These are phyloP conservation scores for Sphagnurus paluster DNA, from an alignment of 1,284 basidiomycete species.

Conservation along the genomic window DNA sequence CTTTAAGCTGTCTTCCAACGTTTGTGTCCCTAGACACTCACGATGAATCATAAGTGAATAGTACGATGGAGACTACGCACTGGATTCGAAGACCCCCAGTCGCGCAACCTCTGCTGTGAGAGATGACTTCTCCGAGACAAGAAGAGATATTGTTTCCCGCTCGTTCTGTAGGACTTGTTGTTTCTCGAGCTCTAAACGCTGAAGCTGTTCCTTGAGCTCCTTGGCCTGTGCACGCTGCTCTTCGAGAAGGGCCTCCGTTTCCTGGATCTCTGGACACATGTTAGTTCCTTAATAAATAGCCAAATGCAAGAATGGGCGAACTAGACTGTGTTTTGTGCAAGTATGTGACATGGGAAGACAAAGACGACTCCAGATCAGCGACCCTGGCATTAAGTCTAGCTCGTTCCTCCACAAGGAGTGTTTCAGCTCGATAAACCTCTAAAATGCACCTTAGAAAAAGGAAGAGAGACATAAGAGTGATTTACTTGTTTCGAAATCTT, in stretches of 20 bases:
- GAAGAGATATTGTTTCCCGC: slow-evolving; percentile 61
- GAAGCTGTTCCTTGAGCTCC: slow-evolving; percentile 34
- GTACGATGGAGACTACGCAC: slow-evolving; percentile 36
- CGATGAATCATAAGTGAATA: slow-evolving; percentile 3
- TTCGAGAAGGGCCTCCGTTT: slow-evolving; percentile 28
- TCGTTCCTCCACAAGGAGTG: slow-evolving; percentile 9
- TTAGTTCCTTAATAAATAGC: not conserved
- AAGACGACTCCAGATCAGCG: slow-evolving; percentile 5
- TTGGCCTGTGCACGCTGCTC: slow-evolving; percentile 24
- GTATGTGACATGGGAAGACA: slow-evolving; percentile 20
- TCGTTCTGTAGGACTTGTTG: slow-evolving; percentile 48
- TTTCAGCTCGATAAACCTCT: slow-evolving; percentile 4
- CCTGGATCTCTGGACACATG: slow-evolving; percentile 17
- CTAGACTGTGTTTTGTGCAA: slow-evolving; percentile 22
- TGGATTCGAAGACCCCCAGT: slow-evolving; percentile 47
- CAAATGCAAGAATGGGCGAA: slow-evolving; percentile 6
- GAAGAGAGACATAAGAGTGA: too few relatives aligned
- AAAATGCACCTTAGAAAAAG: too few relatives aligned
- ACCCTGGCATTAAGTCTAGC: slow-evolving; percentile 3
- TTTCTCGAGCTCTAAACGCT: slow-evolving; percentile 31
- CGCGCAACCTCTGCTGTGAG: slow-evolving; percentile 55
- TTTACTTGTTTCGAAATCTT: slow-evolving; percentile 28
- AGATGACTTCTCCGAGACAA: slow-evolving; percentile 71
- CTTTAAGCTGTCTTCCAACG: slow-evolving; percentile 42
- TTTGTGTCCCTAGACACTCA: slow-evolving; percentile 43